Base-by-base conservation (phyloP, 495 filamentous ascomycete species). In the Hypoxylon subgilvum region DNA sequence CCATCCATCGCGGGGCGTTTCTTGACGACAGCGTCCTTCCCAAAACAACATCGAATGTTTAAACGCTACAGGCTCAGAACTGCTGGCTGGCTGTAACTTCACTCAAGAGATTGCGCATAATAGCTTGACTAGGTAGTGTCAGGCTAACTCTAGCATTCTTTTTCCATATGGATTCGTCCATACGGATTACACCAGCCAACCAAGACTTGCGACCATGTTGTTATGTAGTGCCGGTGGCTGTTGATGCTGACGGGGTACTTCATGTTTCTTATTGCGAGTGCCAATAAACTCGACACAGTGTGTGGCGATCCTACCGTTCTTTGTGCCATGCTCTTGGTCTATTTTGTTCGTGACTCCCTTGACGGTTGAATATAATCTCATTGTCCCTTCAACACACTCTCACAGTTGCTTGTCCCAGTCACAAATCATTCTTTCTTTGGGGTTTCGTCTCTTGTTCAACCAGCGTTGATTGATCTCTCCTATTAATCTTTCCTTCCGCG, bases 401-500 rank as follows among this genome's bases (percentile, higher is more conserved):
- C 38, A 17, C 5, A n/a, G 19, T 46, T 49, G 44, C 41, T 14
- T 44, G 35, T 48, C 32, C 39, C 39, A 34, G 48, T 58, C 43
- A 52, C 21, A 51, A 21, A 16, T 35, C 43, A 39, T 34, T 25
- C 46, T 65, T 56, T 65, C 57, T 61, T 61, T 55, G 4, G 12
- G 34, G 21, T 55, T 30, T 57, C 4, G 13, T 30, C 46, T 49
- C 31, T 47, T 41, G 31, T 56, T 22, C 17, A 51, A 44, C 19
- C 16, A 61, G 56, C 28, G 46, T 52, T 61, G 56, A 57, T 56
- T 56, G 50, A 51, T 52, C 51, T 57, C 52, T 47, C 62, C 28
- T 43, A 52, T 40, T 12, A 6, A 8, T 17, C 13, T 30, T 32
- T 25, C 21, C 39, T 44, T 54, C 7, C 6, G 51, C 46, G 12